Percentiles rank a stretch among this genome's conserved stretches.
Evolutionary conservation across 2,329 filamentous ascomycete genomes (phyloP).

Genomic region (Penicillium sp.): DNA sequence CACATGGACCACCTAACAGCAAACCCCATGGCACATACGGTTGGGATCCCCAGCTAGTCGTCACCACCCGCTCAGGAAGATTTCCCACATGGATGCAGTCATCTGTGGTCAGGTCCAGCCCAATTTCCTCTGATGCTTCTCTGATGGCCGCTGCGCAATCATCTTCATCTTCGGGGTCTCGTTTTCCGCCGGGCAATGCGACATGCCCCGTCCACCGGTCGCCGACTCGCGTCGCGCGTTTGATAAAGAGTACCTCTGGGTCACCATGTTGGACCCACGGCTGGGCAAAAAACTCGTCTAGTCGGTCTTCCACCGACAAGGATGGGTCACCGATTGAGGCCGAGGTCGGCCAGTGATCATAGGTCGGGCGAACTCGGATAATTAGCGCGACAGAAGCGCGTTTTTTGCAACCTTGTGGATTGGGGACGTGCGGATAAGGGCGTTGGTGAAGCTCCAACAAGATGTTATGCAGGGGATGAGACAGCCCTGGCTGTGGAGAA

Average conservation of each 20-base stretch:
- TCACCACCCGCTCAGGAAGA: slow-evolving; percentile 65
- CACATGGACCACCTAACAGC: neutral
- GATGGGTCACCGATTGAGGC: slow-evolving; percentile 19
- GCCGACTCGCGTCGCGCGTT: slow-evolving; percentile 62
- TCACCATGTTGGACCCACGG: slow-evolving; percentile 66
- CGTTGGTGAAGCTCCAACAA: slow-evolving; percentile 34
- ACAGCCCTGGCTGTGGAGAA: slow-evolving; percentile 14
- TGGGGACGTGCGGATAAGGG: slow-evolving; percentile 46
- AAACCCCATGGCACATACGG: slow-evolving; percentile 44
- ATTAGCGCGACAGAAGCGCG: slow-evolving; percentile 68
- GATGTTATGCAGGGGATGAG: slow-evolving; percentile 32
- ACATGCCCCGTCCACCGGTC: slow-evolving; percentile 71
- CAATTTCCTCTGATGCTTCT: slow-evolving; percentile 68
- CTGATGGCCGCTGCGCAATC: slow-evolving; percentile 64
- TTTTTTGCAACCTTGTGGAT: slow-evolving; percentile 52
- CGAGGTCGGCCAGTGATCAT: slow-evolving; percentile 52
- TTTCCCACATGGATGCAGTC: slow-evolving; percentile 57
- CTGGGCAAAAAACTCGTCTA: slow-evolving; percentile 62
- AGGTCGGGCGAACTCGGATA: slow-evolving; percentile 61
- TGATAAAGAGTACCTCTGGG: slow-evolving; percentile 71
- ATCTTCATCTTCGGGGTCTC: slow-evolving; percentile 64
- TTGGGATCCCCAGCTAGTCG: slow-evolving; percentile 65
- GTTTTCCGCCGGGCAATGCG: slow-evolving; percentile 66
- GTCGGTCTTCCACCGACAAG: slow-evolving; percentile 37
- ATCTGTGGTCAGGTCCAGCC: slow-evolving; percentile 56